phyloP scores from a whole-genome alignment of 2,329 filamentous ascomycete species.

The Aotearoamyces nothofagi region DNA sequence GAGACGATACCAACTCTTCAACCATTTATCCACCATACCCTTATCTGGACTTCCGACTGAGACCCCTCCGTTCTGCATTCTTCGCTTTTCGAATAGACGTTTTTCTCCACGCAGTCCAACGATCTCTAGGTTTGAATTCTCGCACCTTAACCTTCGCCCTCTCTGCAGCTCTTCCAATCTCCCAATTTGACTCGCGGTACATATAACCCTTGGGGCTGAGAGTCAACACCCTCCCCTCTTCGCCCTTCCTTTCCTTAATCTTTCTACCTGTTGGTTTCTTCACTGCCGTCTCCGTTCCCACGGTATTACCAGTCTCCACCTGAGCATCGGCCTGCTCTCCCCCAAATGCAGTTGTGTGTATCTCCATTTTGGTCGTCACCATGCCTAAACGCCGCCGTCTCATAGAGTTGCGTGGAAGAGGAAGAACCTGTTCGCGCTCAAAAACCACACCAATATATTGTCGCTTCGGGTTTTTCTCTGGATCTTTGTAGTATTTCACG shows the following conservation, averaged over 20 bases:
- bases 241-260: conserved; percentile 16
- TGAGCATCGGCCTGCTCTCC: conserved; percentile 7
- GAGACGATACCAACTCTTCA: too few species aligned
- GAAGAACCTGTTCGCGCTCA: conserved; percentile 65
- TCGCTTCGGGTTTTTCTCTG: conserved; percentile 63
- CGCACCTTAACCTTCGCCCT: conserved; percentile 40
- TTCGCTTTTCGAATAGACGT: conserved; percentile 30
- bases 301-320: conserved; percentile 5
- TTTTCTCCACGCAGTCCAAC: conserved; percentile 51
- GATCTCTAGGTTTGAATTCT: conserved; percentile 36
- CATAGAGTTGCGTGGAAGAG: conserved; percentile 58
- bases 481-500: conserved; percentile 94
- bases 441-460: conserved; percentile 94
- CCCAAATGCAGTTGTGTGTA: conserved; percentile 8
- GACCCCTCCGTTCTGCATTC: conserved; percentile 35
- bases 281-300: conserved; percentile 1
- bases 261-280: conserved; percentile 2
- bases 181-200: conserved; percentile 51
- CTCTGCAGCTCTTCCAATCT: conserved; percentile 49
- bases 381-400: conserved; percentile 65
- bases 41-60: conserved; percentile 28
- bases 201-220: conserved; percentile 41
- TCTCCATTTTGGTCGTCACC: conserved; percentile 34
- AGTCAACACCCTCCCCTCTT: conserved; percentile 20
- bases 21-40: conserved; percentile 5